These are phyloP conservation scores for Pythium monospermum DNA, from an alignment of 352 stramenopile genomes.

Conservation along the genomic window DNA sequence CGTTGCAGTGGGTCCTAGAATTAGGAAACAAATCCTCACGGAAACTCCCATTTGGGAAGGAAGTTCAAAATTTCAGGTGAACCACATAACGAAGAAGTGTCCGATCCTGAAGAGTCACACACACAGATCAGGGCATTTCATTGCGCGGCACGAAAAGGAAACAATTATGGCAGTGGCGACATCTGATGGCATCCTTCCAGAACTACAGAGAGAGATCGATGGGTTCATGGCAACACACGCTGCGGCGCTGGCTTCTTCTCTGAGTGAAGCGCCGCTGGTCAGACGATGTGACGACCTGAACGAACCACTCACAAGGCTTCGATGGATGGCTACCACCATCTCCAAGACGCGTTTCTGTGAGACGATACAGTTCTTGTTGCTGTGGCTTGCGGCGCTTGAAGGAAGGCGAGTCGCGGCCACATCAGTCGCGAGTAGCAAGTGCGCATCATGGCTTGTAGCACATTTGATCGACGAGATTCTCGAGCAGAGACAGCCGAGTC, in stretches of 20 bases:
- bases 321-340: constrained; percentile 24
- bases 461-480: constrained; percentile 34
- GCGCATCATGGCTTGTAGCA: constrained; percentile 45
- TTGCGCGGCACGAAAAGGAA: no score
- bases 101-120: constrained; percentile 17
- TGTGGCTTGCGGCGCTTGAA: constrained; percentile 37
- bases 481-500: constrained; percentile 6
- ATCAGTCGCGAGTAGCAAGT: constrained; percentile 4
- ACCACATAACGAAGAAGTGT: constrained; percentile 4
- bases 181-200: constrained; percentile 22
- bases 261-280: constrained; percentile 1
- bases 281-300: constrained; percentile 9
- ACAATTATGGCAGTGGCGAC: constrained; percentile 14
- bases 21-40: background rate
- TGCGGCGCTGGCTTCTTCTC: constrained; percentile 1
- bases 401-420: background rate
- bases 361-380: constrained; percentile 24
- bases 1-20: constrained; percentile 7
- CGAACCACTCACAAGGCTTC: constrained; percentile 21
- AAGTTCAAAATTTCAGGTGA: background rate
- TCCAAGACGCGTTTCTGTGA: constrained; percentile 12
- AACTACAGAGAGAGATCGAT: constrained; percentile 57
- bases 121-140: no score
- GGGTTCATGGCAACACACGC: constrained; percentile 47
- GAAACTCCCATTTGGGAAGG: background rate